Evolutionary conservation across 2,329 filamentous ascomycete genomes (phyloP), one percentile per base, ranked within the genome.

Genomic region (Sclerotinia glacialis): DNA sequence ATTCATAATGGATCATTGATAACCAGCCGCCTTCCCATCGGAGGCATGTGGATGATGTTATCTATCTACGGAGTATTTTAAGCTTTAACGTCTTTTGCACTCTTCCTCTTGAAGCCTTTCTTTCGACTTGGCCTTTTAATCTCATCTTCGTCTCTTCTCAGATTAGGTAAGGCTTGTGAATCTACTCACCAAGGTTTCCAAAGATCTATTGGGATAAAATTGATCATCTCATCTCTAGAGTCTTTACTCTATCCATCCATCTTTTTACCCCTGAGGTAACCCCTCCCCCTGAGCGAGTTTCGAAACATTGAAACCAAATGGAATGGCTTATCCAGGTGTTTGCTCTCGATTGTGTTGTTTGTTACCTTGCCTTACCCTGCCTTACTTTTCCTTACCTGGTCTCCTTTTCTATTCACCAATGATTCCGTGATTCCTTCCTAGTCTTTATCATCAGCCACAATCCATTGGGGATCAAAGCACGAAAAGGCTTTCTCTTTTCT

Each of bases 231-330:
- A 58, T 58, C 55, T 42, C 37, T 12, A 26, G 37, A 16, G 37
- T 26, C 16, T 18, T n/a, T 28, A 9, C 9, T 31, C 28, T 44
- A 5, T 44, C 16, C 37, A 40, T 34, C 50, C 37, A 14, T 40
- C 37, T 5, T 40, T n/a, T 23, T 59, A 23, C 55, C 55, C 55
- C 55, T 59, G 55, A 59, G 14, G 21, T 21, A 46, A 47, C 34
- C 56, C 56, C 34, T 9, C 34, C 34, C 34, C 56, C 56, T 60
- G 56, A 62, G 59, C 53, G 59, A 47, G 34, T 40, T 40, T 37
- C 16, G 37, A 53, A 53, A 37, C 34, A 37, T 42, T 28, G 2
- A 16, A 52, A 26, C n/a, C 46, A 52, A 62, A 40, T 26, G 23
- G 47, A 62, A n/a, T 28, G 28, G 21, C 3, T 31, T 5, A 21